Conservation (phyloP, 768 basidiomycete genomes). For the Amylocystis lapponica region DNA sequence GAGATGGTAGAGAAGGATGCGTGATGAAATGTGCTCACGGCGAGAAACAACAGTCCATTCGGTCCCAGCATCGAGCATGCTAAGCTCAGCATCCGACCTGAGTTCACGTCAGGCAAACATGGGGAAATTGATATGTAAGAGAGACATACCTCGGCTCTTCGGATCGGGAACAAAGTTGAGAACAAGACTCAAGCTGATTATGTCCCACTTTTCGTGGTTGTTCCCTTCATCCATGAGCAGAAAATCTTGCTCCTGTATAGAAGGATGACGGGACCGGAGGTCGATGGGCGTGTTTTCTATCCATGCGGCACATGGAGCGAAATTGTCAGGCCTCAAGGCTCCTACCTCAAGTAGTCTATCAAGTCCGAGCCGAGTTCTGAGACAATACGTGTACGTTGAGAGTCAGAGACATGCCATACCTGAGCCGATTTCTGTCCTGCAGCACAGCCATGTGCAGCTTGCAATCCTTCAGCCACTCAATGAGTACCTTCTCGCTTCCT, state of each 20-base stretch:
- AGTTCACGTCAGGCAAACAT: too few species aligned
- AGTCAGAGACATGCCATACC: slow-evolving; percentile 25
- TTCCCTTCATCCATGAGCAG: slow-evolving; percentile 49
- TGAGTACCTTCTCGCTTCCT: slow-evolving; percentile 77
- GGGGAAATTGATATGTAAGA: background rate
- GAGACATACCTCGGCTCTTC: slow-evolving; percentile 59
- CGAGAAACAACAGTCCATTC: slow-evolving; percentile 64
- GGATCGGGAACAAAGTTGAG: slow-evolving; percentile 83
- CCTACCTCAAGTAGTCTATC: slow-evolving; percentile 82
- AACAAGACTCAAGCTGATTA: slow-evolving; percentile 82
- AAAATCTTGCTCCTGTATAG: slow-evolving; percentile 85
- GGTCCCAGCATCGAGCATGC: slow-evolving; percentile 50
- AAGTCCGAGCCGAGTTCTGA: background rate
- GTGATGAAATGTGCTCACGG: slow-evolving; percentile 36
- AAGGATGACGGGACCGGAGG: slow-evolving; percentile 75
- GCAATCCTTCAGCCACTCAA: slow-evolving; percentile 67
- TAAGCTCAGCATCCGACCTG: slow-evolving; percentile 68
- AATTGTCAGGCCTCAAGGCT: slow-evolving; percentile 82
- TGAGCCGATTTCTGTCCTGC: slow-evolving; percentile 22
- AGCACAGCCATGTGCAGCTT: slow-evolving; percentile 15
- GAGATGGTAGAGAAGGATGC: background rate
- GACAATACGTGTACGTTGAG: background rate
- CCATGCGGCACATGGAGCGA: slow-evolving; percentile 59
- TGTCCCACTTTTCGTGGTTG: slow-evolving; percentile 60
- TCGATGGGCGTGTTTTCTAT: slow-evolving; percentile 75